Evolutionary conservation across 495 filamentous ascomycete genomes (phyloP), one percentile per base, ranked within the genome.

Genomic region (Thermothielavioides terrestris): DNA sequence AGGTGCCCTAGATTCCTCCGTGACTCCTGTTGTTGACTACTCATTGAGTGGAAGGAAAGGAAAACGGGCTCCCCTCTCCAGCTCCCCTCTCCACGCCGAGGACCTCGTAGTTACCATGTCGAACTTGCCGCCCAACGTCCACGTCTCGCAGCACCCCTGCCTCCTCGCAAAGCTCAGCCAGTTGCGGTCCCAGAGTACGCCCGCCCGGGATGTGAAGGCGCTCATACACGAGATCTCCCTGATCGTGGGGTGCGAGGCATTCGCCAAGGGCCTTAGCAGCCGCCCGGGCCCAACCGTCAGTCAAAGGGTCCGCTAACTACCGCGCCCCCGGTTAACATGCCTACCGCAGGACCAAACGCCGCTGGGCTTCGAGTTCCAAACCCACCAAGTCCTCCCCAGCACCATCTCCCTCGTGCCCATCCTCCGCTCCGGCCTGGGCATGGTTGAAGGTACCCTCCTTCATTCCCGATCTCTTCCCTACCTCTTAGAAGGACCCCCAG

Each of bases 341-440:
- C 4, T 20, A 14, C 43, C n/a, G 32, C 56, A 90, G 83, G 88
- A 79, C 58, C 61, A 72, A 55, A 90, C 88, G 1, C 86, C 88
- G 4, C 77, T 97, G 26, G 81, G 80, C 39, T 83, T 80, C 54
- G 63, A 78, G 27, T 95, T 85, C 65, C 72, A 77, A 4, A 82
- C 80, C 1, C 77, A 67, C 17, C 59, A 62, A 10, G 72, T 85
- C 43, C 55, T 68, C 4, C 87, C 89, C 0, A 58, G 68, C 1
- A 75, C 79, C 44, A 75, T 97, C 49, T 86, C 82, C 12, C 71
- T 97, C n/a, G 82, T 97, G 0, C 91, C 91, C 11, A 92, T 97
- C 65, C 79, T 97, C 22, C 79, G 91, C 11, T 94, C 88, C 4
- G 91, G 91, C 9, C 66, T 95, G 27, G 85, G 80, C 50, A 95